A percentile compares a stretch with the other conserved stretches of the same genome.
These are phyloP conservation scores for Antrodiella citrinella DNA, from an alignment of 768 basidiomycete genomes.

Conservation along the genomic window DNA sequence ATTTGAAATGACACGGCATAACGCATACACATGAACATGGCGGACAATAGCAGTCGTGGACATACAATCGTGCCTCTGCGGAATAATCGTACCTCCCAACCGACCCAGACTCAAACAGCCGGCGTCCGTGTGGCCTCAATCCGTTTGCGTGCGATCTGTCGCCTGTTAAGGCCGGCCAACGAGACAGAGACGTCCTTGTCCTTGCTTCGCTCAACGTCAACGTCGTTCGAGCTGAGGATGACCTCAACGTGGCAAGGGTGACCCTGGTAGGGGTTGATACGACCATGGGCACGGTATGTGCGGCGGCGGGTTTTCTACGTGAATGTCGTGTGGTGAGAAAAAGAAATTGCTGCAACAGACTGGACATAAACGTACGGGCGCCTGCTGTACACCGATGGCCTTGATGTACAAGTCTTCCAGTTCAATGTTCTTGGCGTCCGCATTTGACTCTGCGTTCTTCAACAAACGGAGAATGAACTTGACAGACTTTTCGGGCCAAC, in stretches of 20 bases:
- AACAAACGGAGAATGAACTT: slow-evolving; percentile 89
- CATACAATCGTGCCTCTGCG: slow-evolving; percentile 9
- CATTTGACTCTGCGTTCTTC: slow-evolving; percentile 99
- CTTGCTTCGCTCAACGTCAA: slow-evolving; percentile 87
- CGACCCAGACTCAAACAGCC: background rate
- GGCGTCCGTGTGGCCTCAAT: slow-evolving; percentile 68
- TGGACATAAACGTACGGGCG: slow-evolving; percentile 74
- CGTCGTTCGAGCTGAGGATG: slow-evolving; percentile 73
- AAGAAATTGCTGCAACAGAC: background rate
- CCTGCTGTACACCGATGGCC: slow-evolving; percentile 98
- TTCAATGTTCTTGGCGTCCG: slow-evolving; percentile 93
- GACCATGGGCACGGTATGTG: slow-evolving; percentile 97
- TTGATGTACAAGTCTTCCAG: slow-evolving; percentile 90
- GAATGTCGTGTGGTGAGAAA: background rate
- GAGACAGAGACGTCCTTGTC: slow-evolving; percentile 55
- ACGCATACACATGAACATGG: slow-evolving; percentile 22
- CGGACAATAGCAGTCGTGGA: slow-evolving; percentile 12
- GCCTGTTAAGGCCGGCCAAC: slow-evolving; percentile 68
- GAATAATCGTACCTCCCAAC: background rate
- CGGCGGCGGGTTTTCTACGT: slow-evolving; percentile 95
- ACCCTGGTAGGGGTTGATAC: slow-evolving; percentile 98
- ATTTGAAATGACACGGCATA: slow-evolving; percentile 21
- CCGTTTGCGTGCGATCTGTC: slow-evolving; percentile 80
- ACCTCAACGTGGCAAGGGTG: slow-evolving; percentile 96
- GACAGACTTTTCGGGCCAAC: slow-evolving; percentile 99